Base-by-base conservation (phyloP, 2,329 filamentous ascomycete genomes). In the Byssochlamys sp. region DNA sequence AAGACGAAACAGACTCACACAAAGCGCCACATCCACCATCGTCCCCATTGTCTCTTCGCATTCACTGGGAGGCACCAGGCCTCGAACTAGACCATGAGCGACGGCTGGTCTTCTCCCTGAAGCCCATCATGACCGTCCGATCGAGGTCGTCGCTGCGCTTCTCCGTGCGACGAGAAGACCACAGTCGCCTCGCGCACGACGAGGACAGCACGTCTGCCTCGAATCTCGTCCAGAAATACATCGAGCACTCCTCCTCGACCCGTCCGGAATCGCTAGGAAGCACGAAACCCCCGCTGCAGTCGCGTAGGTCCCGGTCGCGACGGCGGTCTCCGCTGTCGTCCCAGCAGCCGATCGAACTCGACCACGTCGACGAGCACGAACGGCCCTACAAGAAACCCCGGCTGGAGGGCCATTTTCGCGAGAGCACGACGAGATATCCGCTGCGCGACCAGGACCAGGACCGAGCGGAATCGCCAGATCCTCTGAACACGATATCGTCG, bases 141-240 rank as follows among this genome's bases (percentile, higher is more conserved):
- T 69, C 69, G 63, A 67, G 66, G 62, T 61, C 69, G 4, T 68
- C 68, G 48, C 63, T 70, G 60, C 69, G 69, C 59, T 67, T 65
- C 62, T 65, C 67, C 58, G 61, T 69, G 66, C 69, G 68, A 71
- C 68, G 62, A 61, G 64, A 65, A 56, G 61, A 67, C 59, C 62
- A 54, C 58, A 61, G 58, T 52, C 62, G 56, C 53, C 69, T 70
- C 58, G 65, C 65, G 51, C 62, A 63, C 61, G 62, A 67, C 53
- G 61, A 66, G 10, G 61, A 64, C 54, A 54, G 58, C 54, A 60
- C 61, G 55, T 56, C 57, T 52, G 55, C 58, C 57, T 9, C 27
- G 49, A 28, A 28, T 28, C 27, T 28, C 25, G 14, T 51, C 49
- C 39, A 45, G n/a, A 45, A 45, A 45, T 14, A 19, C n/a, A 19